Percentiles rank a stretch among this genome's conserved stretches.
Evolutionary conservation across 768 basidiomycete species (phyloP).

Genomic region (Panaeolus papilionaceus): DNA sequence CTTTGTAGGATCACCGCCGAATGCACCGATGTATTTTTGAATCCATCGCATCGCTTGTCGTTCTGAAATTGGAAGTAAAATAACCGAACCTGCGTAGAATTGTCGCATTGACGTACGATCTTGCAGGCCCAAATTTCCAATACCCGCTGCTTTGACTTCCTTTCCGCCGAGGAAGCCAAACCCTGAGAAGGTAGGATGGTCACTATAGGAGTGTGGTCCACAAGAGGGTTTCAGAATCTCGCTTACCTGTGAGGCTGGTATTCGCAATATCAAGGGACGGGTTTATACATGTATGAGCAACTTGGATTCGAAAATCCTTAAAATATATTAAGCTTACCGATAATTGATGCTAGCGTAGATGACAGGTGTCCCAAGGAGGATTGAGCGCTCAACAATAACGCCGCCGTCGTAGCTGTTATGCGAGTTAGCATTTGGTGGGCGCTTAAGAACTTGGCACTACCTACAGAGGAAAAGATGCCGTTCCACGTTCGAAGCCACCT

Average conservation of each 20-base stretch:
- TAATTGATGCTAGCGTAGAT: slow-evolving; percentile 49
- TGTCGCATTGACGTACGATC: slow-evolving; percentile 48
- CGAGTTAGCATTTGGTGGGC: background rate
- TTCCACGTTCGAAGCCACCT: slow-evolving; percentile 10
- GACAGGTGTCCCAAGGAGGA: slow-evolving; percentile 38
- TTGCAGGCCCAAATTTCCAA: slow-evolving; percentile 55
- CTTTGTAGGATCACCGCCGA: slow-evolving; percentile 57
- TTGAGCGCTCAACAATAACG: slow-evolving; percentile 38
- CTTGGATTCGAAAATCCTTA: background rate
- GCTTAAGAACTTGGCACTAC: background rate
- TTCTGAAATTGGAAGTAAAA: slow-evolving; percentile 33
- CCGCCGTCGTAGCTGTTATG: slow-evolving; percentile 24
- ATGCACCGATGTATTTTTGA: slow-evolving; percentile 53
- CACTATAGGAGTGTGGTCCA: background rate
- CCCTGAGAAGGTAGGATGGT: slow-evolving; percentile 24
- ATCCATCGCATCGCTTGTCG: slow-evolving; percentile 59
- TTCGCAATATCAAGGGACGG: background rate
- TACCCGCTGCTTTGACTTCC: slow-evolving; percentile 44
- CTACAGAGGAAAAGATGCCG: slow-evolving; percentile 5
- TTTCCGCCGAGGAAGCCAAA: slow-evolving; percentile 50
- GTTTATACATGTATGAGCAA: background rate
- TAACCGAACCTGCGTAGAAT: background rate
- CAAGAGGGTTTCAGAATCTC: background rate
- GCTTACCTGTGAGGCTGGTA: slow-evolving; percentile 3
- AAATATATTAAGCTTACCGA: slow-evolving; percentile 23